Conservation (phyloP, 768 basidiomycete species). For the Cantharellus anzutake region DNA sequence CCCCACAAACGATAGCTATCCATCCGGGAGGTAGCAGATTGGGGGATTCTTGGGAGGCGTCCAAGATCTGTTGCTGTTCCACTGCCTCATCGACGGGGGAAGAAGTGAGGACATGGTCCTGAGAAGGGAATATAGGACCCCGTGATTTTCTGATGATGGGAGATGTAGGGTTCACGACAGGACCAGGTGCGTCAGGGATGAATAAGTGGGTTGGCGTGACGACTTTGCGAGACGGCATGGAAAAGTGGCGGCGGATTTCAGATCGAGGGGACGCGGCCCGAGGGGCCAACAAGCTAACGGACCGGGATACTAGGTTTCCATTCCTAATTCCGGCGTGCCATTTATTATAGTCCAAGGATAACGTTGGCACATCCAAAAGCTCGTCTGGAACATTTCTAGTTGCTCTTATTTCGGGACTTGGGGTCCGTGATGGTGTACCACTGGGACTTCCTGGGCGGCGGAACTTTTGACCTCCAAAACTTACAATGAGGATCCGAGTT, state of each 20-base stretch:
- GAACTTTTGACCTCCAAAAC: conserved; percentile 65
- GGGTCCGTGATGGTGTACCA: not conserved
- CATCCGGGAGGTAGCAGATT: conserved; percentile 47
- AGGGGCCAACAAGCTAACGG: not conserved
- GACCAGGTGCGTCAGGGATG: conserved; percentile 32
- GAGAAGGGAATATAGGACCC: not conserved
- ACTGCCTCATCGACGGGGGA: not conserved
- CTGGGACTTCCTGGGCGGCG: conserved; percentile 1
- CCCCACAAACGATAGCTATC: conserved; percentile 68
- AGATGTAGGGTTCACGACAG: conserved; percentile 4
- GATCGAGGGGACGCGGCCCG: not conserved
- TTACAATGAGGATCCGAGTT: conserved; percentile 53
- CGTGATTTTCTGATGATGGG: not conserved
- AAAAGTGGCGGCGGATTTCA: not conserved
- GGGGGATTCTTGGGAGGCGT: conserved; percentile 11
- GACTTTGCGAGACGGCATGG: conserved; percentile 12
- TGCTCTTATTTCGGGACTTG: not conserved
- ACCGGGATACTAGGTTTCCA: not conserved
- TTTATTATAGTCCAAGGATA: not conserved
- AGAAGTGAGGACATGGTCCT: not conserved
- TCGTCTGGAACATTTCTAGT: not conserved
- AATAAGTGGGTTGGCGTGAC: conserved; percentile 35
- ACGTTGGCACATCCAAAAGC: not conserved
- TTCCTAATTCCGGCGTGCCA: not conserved
- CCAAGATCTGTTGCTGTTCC: conserved; percentile 5